Evolutionary conservation across 139 green algal genomes (phyloP).

Genomic region (Picochlorum sp.): DNA sequence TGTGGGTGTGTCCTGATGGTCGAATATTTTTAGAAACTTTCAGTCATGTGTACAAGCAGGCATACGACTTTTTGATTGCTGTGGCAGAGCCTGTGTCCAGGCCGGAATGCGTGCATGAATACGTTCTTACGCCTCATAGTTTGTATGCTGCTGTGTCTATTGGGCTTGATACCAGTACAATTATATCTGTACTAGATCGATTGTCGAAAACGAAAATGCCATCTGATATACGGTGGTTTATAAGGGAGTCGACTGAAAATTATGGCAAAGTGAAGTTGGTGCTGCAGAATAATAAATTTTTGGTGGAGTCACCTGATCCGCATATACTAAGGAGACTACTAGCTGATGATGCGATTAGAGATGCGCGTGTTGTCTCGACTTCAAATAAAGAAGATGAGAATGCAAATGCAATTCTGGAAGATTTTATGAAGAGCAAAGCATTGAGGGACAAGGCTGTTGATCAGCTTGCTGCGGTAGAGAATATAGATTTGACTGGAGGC

Average conservation of each 20-base stretch:
- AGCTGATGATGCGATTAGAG: conserved; percentile 28
- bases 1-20: conserved; percentile 93
- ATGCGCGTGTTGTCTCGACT: conserved; percentile 1
- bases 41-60: conserved; percentile 88
- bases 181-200: conserved; percentile 78
- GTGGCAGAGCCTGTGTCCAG: conserved; percentile 90
- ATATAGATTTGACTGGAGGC: conserved; percentile 1
- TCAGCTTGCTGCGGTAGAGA: conserved; percentile 14
- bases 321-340: conserved; percentile 67
- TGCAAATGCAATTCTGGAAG: neutral
- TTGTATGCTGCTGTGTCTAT: conserved; percentile 96
- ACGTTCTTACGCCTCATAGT: conserved; percentile 88
- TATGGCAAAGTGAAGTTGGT: conserved; percentile 98
- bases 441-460: conserved; percentile 12
- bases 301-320: conserved; percentile 75
- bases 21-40: conserved; percentile 96
- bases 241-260: conserved; percentile 79
- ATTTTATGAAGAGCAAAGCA: conserved; percentile 1
- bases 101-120: conserved; percentile 62
- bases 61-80: conserved; percentile 97
- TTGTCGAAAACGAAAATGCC: conserved; percentile 66
- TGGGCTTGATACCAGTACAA: conserved; percentile 83
- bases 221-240: conserved; percentile 65
- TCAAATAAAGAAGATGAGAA: neutral
- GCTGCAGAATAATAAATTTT: conserved; percentile 89